Percentiles rank a stretch among this genome's conserved stretches.
These are phyloP conservation scores for Clarireedia monteithiana DNA, from an alignment of 2,329 filamentous ascomycete genomes.

Conservation along the genomic window DNA sequence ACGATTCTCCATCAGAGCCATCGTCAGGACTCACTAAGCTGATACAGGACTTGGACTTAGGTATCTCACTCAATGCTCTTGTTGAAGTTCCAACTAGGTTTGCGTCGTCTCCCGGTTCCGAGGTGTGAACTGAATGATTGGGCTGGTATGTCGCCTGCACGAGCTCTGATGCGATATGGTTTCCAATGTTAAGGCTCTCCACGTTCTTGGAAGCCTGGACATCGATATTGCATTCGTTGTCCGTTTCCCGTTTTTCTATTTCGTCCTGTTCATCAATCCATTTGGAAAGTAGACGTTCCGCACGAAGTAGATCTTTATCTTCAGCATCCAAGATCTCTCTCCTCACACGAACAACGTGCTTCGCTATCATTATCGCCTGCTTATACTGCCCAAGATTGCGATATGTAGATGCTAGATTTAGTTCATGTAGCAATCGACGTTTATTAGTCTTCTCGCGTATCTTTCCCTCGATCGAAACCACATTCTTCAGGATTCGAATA, in stretches of 20 bases:
- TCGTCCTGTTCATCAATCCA: background rate
- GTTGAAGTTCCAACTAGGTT: background rate
- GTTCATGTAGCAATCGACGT: background rate
- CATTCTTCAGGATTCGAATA: background rate
- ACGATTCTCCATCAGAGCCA: background rate
- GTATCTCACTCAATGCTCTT: background rate
- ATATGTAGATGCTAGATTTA: background rate
- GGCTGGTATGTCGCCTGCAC: too few relatives aligned
- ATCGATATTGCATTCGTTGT: too few relatives aligned
- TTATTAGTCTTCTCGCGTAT: background rate
- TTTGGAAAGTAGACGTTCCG: background rate
- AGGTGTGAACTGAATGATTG: too few relatives aligned
- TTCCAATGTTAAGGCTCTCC: too few relatives aligned
- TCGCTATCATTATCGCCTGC: background rate
- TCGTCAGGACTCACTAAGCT: background rate
- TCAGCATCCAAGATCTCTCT: background rate
- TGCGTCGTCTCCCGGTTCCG: too few relatives aligned
- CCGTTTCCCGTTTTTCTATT: background rate
- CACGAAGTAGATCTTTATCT: background rate
- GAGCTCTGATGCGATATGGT: too few relatives aligned
- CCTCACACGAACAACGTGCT: background rate
- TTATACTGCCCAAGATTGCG: background rate
- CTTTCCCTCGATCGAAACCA: background rate
- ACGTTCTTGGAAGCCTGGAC: too few relatives aligned
- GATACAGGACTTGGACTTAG: background rate